Evolutionary conservation across 805 yeast genomes (phyloP).

Genomic region (Suhomyces tanzawaensis): DNA sequence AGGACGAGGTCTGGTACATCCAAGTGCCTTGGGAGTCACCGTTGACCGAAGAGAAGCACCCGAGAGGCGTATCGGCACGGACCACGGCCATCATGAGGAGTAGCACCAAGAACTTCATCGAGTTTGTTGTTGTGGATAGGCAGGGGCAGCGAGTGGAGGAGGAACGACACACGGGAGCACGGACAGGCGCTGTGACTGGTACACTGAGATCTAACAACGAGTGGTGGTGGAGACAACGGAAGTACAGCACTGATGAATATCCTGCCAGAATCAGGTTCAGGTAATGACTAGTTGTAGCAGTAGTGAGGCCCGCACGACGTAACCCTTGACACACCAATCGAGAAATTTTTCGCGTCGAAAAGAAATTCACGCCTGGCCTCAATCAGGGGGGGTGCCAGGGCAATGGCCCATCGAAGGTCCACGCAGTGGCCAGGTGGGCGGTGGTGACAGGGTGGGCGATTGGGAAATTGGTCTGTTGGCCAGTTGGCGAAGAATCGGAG

Average conservation of each 20-base stretch:
- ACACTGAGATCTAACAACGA: not conserved
- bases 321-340: not conserved
- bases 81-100: conserved; percentile 2
- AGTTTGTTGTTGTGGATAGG: not conserved
- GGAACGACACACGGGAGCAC: not conserved
- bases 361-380: not conserved
- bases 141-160: not conserved
- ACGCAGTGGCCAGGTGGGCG: too few relatives aligned
- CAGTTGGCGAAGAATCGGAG: too few relatives aligned
- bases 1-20: conserved; percentile 27
- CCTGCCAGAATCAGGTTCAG: not conserved
- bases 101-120: conserved; percentile 1
- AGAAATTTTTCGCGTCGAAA: conserved; percentile 4
- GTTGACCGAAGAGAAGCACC: conserved; percentile 32
- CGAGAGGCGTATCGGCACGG: conserved; percentile 11
- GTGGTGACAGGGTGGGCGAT: too few relatives aligned
- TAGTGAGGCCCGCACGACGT: not conserved
- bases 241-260: not conserved
- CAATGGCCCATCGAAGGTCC: too few relatives aligned
- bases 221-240: not conserved
- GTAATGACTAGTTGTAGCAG: not conserved
- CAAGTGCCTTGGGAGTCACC: conserved; percentile 23
- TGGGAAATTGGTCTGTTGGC: too few relatives aligned
- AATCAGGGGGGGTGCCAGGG: not conserved
- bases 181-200: not conserved